Base-by-base conservation (phyloP, 2,329 filamentous ascomycete genomes). In the Blumeria graminis region DNA sequence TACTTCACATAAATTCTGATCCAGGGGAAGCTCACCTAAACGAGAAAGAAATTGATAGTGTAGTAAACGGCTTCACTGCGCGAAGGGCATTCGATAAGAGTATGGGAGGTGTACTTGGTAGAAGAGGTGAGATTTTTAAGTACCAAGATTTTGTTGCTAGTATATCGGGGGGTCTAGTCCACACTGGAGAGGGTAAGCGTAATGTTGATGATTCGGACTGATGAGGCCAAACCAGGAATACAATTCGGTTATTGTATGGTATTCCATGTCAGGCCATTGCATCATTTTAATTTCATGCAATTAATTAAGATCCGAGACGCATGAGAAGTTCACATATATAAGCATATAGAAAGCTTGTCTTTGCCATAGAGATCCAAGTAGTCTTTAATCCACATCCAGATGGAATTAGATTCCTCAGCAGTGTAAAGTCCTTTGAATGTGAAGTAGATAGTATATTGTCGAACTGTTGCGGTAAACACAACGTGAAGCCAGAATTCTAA, bases 51-150 rank as follows among this genome's bases (percentile, higher is more conserved):
- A 81, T 96, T 18, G 88, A 95, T 65, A 81, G 82, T 66, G 83
- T 94, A n/a, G 76, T 96, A 62, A 79, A 77, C 57, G 89, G 87
- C 0, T 98, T 94, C 69, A 85, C 84, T 3, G 86, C 86, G 0
- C 76, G 87, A 57, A 77, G 86, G 59, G 87, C 86, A 0, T 94
- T 96, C 68, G 84, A 80, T 51, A 86, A 82, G 62, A 74, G 66
- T 54, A 58, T 58, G 38, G 61, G 58, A 51, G 66, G 72, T 60
- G 69, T 77, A 59, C 60, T 81, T 65, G 69, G 75, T 63, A 57
- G 81, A 65, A 76, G 84, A 59, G 86, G 86, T 0, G 90, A 96
- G 58, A 88, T 96, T 0, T 96, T 98, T 69, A 79, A 81, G 64
- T 98, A 96, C 67, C 80, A 86, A 60, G 92, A 98, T 58, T 96